Conservation (phyloP, 805 yeast genomes). For the Candida schatavii region DNA sequence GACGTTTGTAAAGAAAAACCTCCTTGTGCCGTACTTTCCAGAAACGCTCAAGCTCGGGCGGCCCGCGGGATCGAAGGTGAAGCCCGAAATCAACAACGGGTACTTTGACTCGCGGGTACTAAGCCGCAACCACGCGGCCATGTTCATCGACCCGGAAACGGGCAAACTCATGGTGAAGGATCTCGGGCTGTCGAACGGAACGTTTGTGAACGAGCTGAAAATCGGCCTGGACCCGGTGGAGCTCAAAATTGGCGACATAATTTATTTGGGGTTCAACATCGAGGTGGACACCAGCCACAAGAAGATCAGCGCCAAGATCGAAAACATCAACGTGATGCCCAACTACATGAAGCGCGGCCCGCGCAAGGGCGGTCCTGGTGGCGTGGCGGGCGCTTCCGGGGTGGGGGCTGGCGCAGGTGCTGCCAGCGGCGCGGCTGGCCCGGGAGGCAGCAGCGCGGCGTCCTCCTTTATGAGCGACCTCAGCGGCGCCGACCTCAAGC, state of each 20-base stretch:
- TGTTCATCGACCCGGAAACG: constrained; percentile 63
- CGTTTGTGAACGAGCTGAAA: constrained; percentile 78
- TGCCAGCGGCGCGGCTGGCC: constrained; percentile 8
- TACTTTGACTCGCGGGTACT: constrained; percentile 92
- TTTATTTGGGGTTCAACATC: constrained; percentile 93
- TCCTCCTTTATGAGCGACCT: constrained; percentile 23
- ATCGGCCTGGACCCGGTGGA: constrained; percentile 61
- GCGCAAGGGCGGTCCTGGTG: background rate
- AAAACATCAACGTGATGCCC: constrained; percentile 61
- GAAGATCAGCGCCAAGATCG: constrained; percentile 81
- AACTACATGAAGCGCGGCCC: constrained; percentile 14
- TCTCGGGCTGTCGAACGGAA: constrained; percentile 90
- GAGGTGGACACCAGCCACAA: constrained; percentile 68
- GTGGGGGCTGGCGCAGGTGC: background rate
- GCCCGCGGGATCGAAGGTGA: constrained; percentile 67
- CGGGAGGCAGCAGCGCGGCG: constrained; percentile 2
- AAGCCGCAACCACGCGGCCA: constrained; percentile 90
- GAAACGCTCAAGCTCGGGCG: constrained; percentile 85
- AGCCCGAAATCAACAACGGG: constrained; percentile 74
- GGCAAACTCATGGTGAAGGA: constrained; percentile 79
- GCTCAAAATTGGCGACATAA: constrained; percentile 73
- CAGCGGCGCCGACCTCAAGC: constrained; percentile 2
- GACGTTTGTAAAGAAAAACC: constrained; percentile 75
- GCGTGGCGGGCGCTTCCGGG: background rate
- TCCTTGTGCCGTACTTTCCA: constrained; percentile 79